These are phyloP conservation scores for Priceomyces carsonii DNA, from an alignment of 805 yeast species.

Conservation along the genomic window DNA sequence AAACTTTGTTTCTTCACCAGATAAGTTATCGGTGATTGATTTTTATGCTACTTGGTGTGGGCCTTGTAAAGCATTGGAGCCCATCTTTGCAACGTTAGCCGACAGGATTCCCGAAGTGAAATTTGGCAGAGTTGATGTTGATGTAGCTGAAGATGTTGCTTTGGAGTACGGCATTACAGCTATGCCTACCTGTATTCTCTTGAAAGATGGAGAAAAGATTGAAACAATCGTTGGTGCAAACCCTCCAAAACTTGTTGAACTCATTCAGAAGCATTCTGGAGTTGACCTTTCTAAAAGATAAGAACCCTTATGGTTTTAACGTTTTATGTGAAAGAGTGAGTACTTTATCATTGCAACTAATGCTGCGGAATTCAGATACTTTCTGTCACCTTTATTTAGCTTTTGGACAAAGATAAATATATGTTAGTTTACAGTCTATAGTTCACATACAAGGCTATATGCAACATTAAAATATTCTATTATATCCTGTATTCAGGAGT, in stretches of 20 bases:
- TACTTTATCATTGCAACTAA: no score
- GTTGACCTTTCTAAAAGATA: slow-evolving; percentile 21
- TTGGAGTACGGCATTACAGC: slow-evolving; percentile 62
- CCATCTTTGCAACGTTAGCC: slow-evolving; percentile 35
- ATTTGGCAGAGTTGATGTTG: slow-evolving; percentile 74
- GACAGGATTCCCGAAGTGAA: slow-evolving; percentile 47
- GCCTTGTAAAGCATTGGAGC: slow-evolving; percentile 45
- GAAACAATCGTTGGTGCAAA: slow-evolving; percentile 69
- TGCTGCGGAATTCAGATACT: no score
- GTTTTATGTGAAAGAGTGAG: no score
- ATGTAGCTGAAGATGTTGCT: slow-evolving; percentile 59
- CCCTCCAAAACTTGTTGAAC: slow-evolving; percentile 34
- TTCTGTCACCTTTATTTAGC: no score
- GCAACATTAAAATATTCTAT: no score
- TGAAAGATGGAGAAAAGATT: slow-evolving; percentile 58
- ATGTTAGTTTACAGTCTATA: no score
- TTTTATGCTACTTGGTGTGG: slow-evolving; percentile 49
- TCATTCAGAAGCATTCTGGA: slow-evolving; percentile 29
- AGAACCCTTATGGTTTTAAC: no score
- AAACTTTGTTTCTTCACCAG: slow-evolving; percentile 19
- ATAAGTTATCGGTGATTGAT: slow-evolving; percentile 36
- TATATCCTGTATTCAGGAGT: no score
- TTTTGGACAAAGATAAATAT: no score
- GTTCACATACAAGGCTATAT: no score
- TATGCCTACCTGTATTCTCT: slow-evolving; percentile 73